Conservation (phyloP, 805 yeast species). For the Ogataea henricii region DNA sequence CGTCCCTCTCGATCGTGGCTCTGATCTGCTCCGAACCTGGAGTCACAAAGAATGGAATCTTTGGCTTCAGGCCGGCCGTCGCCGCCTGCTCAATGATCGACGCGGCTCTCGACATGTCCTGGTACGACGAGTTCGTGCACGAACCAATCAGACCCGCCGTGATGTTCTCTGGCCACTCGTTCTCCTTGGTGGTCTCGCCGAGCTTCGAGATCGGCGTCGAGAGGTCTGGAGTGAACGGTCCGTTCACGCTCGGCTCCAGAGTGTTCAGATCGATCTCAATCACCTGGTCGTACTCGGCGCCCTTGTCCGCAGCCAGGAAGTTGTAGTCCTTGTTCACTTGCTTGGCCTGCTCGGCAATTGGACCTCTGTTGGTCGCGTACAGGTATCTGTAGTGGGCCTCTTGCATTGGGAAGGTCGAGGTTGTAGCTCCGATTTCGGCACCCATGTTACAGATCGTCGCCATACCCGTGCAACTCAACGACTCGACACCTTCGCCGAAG, state of each 20-base stretch:
- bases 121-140: conserved; percentile 97
- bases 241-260: conserved; percentile 94
- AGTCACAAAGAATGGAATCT: conserved; percentile 88
- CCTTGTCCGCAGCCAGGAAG: conserved; percentile 83
- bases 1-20: conserved; percentile 97
- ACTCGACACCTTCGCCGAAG: conserved; percentile 91
- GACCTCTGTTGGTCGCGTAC: conserved; percentile 80
- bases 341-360: conserved; percentile 80
- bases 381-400: conserved; percentile 85
- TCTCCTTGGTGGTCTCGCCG: conserved; percentile 77
- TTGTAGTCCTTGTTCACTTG: conserved; percentile 61
- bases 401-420: conserved; percentile 96
- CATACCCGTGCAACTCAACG: conserved; percentile 97
- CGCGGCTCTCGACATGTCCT: conserved; percentile 97
- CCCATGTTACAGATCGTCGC: conserved; percentile 99
- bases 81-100: conserved; percentile 91
- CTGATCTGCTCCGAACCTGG: conserved; percentile 99
- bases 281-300: conserved; percentile 90
- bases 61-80: conserved; percentile 85
- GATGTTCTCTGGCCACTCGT: conserved; percentile 91
- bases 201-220: conserved; percentile 92
- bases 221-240: conserved; percentile 98
- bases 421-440: conserved; percentile 98
- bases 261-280: conserved; percentile 87
- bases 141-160: conserved; percentile 97